Evolutionary conservation across 768 basidiomycete species (phyloP), one percentile per base, ranked within the genome.

Genomic region (Kwoniella dejecticola): DNA sequence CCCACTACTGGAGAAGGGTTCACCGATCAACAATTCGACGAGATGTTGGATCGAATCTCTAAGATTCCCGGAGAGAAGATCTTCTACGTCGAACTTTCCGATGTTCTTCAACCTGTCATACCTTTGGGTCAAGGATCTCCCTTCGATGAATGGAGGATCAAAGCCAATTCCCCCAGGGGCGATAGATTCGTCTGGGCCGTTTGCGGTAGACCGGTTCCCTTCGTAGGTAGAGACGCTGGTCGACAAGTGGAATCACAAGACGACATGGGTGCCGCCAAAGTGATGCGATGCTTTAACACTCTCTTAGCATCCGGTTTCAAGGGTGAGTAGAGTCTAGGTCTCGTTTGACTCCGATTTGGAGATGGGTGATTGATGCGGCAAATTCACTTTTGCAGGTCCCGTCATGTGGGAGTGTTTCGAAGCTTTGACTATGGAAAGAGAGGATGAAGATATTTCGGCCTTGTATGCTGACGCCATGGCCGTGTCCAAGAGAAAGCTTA

Each of bases 31-130:
- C 62, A 72, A n/a, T 56, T 60, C 27, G 59, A 70, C 12, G 62
- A 33, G 40, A 68, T 52, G 52, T 21, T 69, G 13, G 21, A 38
- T 10, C 24, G 66, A 2, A 24, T 60, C 10, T 7, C 31, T 0
- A 17, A 40, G 24, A 45, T 71, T 6, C 63, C 68, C 1, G 54
- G 54, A 2, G 67, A 71, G 3, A 74, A 74, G 57, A 76, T 76
- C 56, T 66, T 58, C 58, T 74, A 69, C 55, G 57, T 69, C 31
- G 57, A 72, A 50, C 56, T 76, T 29, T 71, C 69, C 2, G 72
- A 74, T 17, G 21, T 38, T 19, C n/a, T 65, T 4, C 15, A 54
- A 31, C 63, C 63, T 2, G 49, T 54, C 17, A 19, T 42, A 4
- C 63, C 63, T 1, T 40, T 65, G 5, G 52, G 57, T 2, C 11